Conservation (phyloP, 2,329 filamentous ascomycete species). For the Cercospora sp. region DNA sequence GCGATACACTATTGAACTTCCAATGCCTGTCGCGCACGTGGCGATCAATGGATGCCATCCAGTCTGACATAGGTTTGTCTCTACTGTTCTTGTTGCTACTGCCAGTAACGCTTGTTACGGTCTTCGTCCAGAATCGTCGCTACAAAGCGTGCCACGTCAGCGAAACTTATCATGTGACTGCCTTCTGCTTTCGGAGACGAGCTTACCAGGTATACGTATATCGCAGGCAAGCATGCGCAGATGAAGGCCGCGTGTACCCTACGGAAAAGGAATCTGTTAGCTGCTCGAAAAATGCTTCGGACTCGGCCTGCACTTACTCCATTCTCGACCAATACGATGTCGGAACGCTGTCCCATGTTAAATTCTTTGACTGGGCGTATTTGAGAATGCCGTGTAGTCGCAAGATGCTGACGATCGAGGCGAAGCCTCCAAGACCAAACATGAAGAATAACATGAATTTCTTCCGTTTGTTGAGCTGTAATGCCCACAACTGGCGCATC, state of each 20-base stretch:
- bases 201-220: conserved; percentile 7
- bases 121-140: conserved; percentile 1
- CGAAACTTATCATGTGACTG: neutral
- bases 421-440: conserved; percentile 19
- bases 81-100: neutral
- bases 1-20: conserved; percentile 1
- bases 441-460: conserved; percentile 21
- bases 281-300: neutral
- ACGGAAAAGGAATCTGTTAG: neutral
- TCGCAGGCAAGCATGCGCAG: conserved; percentile 5
- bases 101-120: neutral
- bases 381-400: conserved; percentile 18
- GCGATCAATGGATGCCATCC: conserved; percentile 9
- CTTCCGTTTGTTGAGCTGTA: conserved; percentile 18
- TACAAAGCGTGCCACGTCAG: neutral
- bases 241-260: conserved; percentile 6
- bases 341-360: conserved; percentile 8
- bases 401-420: conserved; percentile 22
- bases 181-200: neutral
- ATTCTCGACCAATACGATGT: conserved; percentile 5
- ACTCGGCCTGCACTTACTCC: neutral
- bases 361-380: conserved; percentile 14
- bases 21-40: neutral
- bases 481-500: conserved; percentile 8
- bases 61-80: conserved; percentile 4